A percentile compares a stretch with the other conserved stretches of the same genome.
phyloP scores from a whole-genome alignment of 2,329 filamentous ascomycete species.

The Fusarium sp. region DNA sequence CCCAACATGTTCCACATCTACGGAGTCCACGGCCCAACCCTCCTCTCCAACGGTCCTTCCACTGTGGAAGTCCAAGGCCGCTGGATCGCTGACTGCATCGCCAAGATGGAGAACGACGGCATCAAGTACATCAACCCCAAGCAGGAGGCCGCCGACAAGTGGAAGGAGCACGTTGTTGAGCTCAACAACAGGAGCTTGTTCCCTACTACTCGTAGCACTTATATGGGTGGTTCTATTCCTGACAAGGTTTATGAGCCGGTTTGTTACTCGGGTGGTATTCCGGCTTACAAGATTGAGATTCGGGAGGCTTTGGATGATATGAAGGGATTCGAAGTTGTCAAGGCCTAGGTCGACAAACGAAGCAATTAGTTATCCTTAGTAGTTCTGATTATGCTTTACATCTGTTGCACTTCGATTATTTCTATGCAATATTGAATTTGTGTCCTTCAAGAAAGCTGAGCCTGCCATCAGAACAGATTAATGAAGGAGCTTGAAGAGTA shows the following conservation, averaged over 20 bases:
- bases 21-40: conserved; percentile 68
- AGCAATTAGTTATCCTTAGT: not conserved
- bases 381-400: not conserved
- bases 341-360: conserved; percentile 3
- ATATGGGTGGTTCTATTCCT: conserved; percentile 68
- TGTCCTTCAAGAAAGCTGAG: too few species aligned
- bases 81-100: conserved; percentile 65
- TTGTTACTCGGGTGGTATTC: conserved; percentile 59
- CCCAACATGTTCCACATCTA: conserved; percentile 67
- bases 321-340: conserved; percentile 39
- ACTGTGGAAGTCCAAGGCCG: conserved; percentile 67
- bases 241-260: conserved; percentile 66
- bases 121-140: conserved; percentile 65
- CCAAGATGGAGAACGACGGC: conserved; percentile 58
- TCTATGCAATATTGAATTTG: too few species aligned
- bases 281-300: conserved; percentile 47
- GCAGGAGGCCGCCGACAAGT: conserved; percentile 57
- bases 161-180: conserved; percentile 63
- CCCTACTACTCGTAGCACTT: conserved; percentile 62
- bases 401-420: not conserved
- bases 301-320: conserved; percentile 32
- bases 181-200: conserved; percentile 61
- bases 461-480: not conserved
- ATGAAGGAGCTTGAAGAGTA: not conserved
- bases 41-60: conserved; percentile 67